Evolutionary conservation across 768 basidiomycete genomes (phyloP), one percentile per base, ranked within the genome.

Genomic region (Panellus pusillus): DNA sequence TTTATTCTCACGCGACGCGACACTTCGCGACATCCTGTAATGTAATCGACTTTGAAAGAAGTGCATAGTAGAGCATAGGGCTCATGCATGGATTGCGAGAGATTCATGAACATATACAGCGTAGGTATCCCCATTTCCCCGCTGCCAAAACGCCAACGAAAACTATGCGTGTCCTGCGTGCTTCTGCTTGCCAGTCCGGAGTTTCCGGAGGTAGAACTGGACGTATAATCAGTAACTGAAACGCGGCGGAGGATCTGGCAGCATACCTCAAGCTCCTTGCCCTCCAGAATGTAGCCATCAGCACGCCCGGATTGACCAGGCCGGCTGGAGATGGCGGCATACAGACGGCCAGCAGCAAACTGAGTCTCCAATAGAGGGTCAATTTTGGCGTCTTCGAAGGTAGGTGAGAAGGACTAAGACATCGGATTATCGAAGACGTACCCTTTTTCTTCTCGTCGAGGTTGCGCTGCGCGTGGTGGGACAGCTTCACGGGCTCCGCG

Each of bases 271-370:
- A 98, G 86, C 73, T 99, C 97, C 77, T 92, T 94, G 68, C 97
- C 97, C 80, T 99, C 97, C 49, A 99, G 84, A 60, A 99, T 79
- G 76, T 98, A 98, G 47, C 97, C 97, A 72, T 99, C 97, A 52
- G 89, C 86, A 62, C 97, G 93, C 27, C 97, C 97, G 51, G 86
- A 90, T 74, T 99, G 97, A 37, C 97, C 97, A 52, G 97, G 97
- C 72, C 97, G 87, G 72, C 92, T 95, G 55, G 93, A 86, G 72
- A 99, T 89, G 64, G 79, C 67, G 61, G 97, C 97, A 70, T 98
- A 95, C 60, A 99, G 82, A 73, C 97, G 94, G 72, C 97, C 94
- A 69, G 94, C 91, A 65, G 84, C 80, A 67, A 98, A 97, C 68
- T 96, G 95, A 41, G 79, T 66, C 74, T 96, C 94, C 61, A 98